Evolutionary conservation across 768 basidiomycete species (phyloP), one percentile per base, ranked within the genome.

Genomic region (Pulveroboletus ravenelii): DNA sequence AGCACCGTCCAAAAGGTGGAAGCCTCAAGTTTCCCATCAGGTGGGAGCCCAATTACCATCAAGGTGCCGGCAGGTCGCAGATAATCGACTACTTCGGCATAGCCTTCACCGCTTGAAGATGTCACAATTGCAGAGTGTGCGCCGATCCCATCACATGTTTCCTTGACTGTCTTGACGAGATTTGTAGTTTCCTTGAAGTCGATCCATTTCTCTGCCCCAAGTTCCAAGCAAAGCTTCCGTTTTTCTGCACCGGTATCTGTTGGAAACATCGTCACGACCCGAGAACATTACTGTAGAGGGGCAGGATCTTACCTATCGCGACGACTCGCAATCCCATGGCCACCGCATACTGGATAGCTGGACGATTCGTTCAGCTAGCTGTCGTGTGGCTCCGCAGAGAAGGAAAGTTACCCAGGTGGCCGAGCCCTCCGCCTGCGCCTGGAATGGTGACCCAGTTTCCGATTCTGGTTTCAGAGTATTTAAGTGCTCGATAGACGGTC

Each of bases 401-500:
- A 18, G 29, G 14, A 13, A 3, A 39, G 63, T 27, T 48, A 82
- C 79, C 87, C 29, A 94, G 77, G 70, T 91, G 87, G 8, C 90
- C 91, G 30, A 92, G 81, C 13, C 90, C 89, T 49, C 87, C 87
- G 4, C 87, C 88, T 2, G 87, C 88, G 39, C 88, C 88, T 10
- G 86, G 82, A 41, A 92, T 71, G 18, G 82, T 84, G 52, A 89
- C 72, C 81, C 82, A 89, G 48, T 94, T 81, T 29, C 89, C 87
- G 8, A 82, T 77, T 27, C 68, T 73, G 7, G 81, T 76, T 47
- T 78, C 71, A 45, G 80, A 78, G 64, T 85, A 76, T 67, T 93
- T 93, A 58, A 94, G 71, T 0, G 89, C 92, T 51, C 88, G 85
- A 62, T 91, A 94, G 2, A 89, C 88, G 3, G 92, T 93, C 18